Conservation (phyloP, 2,329 filamentous ascomycete species). For the Xylogone sp. region DNA sequence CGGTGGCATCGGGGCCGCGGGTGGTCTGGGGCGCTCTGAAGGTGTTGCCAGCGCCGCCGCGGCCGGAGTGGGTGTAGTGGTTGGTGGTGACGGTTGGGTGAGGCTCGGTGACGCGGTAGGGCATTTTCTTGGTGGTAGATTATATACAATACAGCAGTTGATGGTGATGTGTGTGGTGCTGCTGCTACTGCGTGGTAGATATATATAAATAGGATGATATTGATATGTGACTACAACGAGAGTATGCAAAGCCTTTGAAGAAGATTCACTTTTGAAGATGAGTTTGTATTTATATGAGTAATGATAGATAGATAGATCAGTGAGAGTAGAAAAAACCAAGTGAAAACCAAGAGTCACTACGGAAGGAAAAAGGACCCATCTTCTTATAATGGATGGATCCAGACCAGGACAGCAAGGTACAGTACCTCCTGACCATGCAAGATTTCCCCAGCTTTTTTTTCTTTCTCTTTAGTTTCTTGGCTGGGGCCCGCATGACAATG, state of each 20-base stretch:
- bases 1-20: conserved; percentile 16
- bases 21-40: conserved; percentile 25
- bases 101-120: conserved; percentile 26
- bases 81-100: conserved; percentile 21
- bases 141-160: conserved; percentile 3
- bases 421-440: background rate
- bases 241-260: conserved; percentile 9
- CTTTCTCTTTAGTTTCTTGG: background rate
- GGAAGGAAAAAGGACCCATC: too few relatives aligned
- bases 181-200: background rate
- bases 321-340: too few relatives aligned
- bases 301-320: too few relatives aligned
- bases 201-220: background rate
- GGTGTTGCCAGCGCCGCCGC: conserved; percentile 29
- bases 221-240: background rate
- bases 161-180: background rate
- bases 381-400: too few relatives aligned
- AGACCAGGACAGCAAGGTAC: too few relatives aligned
- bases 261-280: too few relatives aligned
- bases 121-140: conserved; percentile 5
- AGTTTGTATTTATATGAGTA: background rate
- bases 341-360: too few relatives aligned
- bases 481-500: background rate
- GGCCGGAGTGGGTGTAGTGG: conserved; percentile 23
- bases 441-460: background rate